A percentile compares a stretch with the other conserved stretches of the same genome.
Evolutionary conservation across 139 green algal genomes (phyloP).

Genomic region (Coelastrella sp.): DNA sequence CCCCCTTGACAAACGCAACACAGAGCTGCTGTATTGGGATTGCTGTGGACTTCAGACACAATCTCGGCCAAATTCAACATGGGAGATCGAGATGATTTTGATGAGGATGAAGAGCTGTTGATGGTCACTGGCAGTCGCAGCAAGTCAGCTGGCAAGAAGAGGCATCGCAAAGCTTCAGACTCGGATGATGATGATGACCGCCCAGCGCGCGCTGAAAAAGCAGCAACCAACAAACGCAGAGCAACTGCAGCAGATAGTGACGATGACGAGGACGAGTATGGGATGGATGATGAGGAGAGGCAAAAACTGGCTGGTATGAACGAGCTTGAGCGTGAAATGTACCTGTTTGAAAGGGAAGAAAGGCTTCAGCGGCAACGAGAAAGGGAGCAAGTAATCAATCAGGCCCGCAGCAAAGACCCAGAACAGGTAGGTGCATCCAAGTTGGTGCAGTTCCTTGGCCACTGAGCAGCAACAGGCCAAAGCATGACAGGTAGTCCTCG

Average conservation of each 20-base stretch:
- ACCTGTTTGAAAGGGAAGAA: constrained; percentile 49
- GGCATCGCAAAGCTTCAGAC: constrained; percentile 30
- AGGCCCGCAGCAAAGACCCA: constrained; percentile 37
- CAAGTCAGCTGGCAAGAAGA: constrained; percentile 41
- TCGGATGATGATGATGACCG: constrained; percentile 36
- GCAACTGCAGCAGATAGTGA: constrained; percentile 10
- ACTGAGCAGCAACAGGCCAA: not conserved
- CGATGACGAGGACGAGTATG: constrained; percentile 32
- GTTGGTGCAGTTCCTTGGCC: too few relatives aligned
- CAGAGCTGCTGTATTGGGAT: not conserved
- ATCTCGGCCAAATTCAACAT: not conserved
- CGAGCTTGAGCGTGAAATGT: constrained; percentile 51
- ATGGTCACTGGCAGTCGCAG: constrained; percentile 32
- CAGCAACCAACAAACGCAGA: constrained; percentile 3
- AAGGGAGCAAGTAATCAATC: constrained; percentile 16
- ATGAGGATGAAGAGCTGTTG: constrained; percentile 44
- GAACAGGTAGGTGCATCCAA: constrained; percentile 23
- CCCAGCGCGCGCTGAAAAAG: constrained; percentile 1
- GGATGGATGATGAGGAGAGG: constrained; percentile 31
- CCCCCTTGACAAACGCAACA: not conserved
- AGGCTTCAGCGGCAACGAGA: not conserved
- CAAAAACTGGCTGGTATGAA: constrained; percentile 46
- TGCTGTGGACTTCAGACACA: not conserved
- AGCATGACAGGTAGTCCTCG: too few relatives aligned
- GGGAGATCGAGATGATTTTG: not conserved